phyloP scores from a whole-genome alignment of 495 filamentous ascomycete species.

The Astrothelium subdiscretum region DNA sequence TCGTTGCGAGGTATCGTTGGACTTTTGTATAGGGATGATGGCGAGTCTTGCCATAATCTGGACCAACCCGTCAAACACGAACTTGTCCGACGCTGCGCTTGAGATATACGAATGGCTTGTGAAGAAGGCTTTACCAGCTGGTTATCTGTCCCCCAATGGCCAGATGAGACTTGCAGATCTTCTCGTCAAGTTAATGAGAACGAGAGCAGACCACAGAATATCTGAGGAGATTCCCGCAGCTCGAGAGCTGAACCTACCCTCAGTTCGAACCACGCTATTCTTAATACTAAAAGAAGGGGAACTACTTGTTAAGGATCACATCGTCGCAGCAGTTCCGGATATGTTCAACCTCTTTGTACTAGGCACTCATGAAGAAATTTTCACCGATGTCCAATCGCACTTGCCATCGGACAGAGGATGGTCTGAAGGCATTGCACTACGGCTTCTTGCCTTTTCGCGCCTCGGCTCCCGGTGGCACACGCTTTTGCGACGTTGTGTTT shows the following conservation, averaged over 20 bases:
- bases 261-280: conserved; percentile 65
- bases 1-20: conserved; percentile 65
- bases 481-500: conserved; percentile 69
- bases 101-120: conserved; percentile 77
- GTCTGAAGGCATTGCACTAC: conserved; percentile 74
- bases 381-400: conserved; percentile 60
- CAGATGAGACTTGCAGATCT: conserved; percentile 54
- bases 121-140: conserved; percentile 47
- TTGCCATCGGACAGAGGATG: conserved; percentile 61
- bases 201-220: conserved; percentile 50
- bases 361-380: conserved; percentile 67
- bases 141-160: conserved; percentile 53
- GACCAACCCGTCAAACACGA: conserved; percentile 39
- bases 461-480: conserved; percentile 74
- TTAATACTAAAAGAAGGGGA: conserved; percentile 53
- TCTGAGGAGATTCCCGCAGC: conserved; percentile 13
- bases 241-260: conserved; percentile 35
- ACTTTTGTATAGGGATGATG: conserved; percentile 60
- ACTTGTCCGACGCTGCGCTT: conserved; percentile 50
- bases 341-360: conserved; percentile 72
- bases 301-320: conserved; percentile 62
- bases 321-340: conserved; percentile 54
- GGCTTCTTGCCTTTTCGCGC: conserved; percentile 60
- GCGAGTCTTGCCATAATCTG: conserved; percentile 52
- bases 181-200: conserved; percentile 53